These are phyloP conservation scores for Eutypa lata DNA, from an alignment of 2,329 filamentous ascomycete species.

Conservation along the genomic window DNA sequence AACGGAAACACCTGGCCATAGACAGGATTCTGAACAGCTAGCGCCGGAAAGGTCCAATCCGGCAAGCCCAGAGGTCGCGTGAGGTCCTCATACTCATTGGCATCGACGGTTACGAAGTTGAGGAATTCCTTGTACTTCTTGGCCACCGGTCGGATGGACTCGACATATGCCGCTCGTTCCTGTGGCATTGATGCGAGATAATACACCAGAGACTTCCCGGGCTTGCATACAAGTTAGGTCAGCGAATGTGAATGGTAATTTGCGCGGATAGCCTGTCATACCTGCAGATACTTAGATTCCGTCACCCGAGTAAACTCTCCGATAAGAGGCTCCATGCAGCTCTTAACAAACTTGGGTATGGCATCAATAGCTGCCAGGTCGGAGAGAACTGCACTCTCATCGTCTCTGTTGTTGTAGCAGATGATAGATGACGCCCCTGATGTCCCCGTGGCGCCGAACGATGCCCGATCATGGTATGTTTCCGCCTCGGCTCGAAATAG, in stretches of 20 bases:
- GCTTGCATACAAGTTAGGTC: constrained; percentile 18
- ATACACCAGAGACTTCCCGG: constrained; percentile 36
- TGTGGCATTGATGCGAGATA: constrained; percentile 29
- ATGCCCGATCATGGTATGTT: constrained; percentile 36
- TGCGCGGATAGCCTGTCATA: constrained; percentile 12
- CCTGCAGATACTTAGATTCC: constrained; percentile 39
- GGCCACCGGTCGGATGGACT: constrained; percentile 37
- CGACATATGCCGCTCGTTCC: constrained; percentile 33
- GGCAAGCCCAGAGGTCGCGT: constrained; percentile 35
- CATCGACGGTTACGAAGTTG: constrained; percentile 45
- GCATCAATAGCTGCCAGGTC: constrained; percentile 31
- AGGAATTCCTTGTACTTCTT: constrained; percentile 45
- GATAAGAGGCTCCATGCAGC: constrained; percentile 38
- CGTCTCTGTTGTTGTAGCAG: constrained; percentile 41
- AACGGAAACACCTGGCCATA: constrained; percentile 43
- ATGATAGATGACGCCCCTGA: constrained; percentile 15
- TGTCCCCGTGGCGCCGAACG: constrained; percentile 35
- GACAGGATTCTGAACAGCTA: constrained; percentile 43
- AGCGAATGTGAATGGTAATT: no score
- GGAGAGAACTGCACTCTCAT: constrained; percentile 28
- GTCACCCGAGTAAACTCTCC: constrained; percentile 43
- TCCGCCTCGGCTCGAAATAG: constrained; percentile 32
- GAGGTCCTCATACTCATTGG: constrained; percentile 43
- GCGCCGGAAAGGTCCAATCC: constrained; percentile 23
- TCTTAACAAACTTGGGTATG: constrained; percentile 35